These are phyloP conservation scores for Aspergillus phoenicis DNA, from an alignment of 2,329 filamentous ascomycete species.

Conservation along the genomic window DNA sequence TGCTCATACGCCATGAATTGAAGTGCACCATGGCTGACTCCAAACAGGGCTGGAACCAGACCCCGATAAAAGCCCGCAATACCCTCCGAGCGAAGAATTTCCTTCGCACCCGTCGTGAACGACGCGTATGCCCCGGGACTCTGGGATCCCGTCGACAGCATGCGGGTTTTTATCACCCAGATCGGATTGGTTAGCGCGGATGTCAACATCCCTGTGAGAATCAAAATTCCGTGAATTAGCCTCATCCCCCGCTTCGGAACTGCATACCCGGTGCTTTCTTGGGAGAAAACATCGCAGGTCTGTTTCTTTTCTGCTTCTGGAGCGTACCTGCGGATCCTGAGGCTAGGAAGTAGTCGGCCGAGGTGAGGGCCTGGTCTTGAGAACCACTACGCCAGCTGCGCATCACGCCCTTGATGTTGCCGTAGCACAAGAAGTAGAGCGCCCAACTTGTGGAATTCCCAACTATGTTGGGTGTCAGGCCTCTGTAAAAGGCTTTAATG, in stretches of 20 bases:
- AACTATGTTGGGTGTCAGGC: slow-evolving; percentile 83
- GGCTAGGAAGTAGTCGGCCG: slow-evolving; percentile 77
- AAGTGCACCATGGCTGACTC: slow-evolving; percentile 87
- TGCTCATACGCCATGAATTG: slow-evolving; percentile 95
- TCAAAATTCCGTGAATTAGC: not conserved
- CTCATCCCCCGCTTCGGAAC: not conserved
- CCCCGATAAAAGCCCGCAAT: slow-evolving; percentile 83
- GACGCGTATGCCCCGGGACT: slow-evolving; percentile 77
- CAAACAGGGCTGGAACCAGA: slow-evolving; percentile 77
- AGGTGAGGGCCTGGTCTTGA: slow-evolving; percentile 49
- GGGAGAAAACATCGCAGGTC: not conserved
- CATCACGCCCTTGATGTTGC: slow-evolving; percentile 60
- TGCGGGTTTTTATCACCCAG: slow-evolving; percentile 97
- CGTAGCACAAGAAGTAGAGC: slow-evolving; percentile 82
- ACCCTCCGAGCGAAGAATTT: slow-evolving; percentile 73
- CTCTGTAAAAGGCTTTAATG: slow-evolving; percentile 77
- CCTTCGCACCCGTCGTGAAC: slow-evolving; percentile 69
- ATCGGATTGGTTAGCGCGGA: slow-evolving; percentile 88
- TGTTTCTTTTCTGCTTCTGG: too few species aligned
- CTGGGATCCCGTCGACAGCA: slow-evolving; percentile 80
- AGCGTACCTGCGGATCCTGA: slow-evolving; percentile 62
- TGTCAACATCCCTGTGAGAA: slow-evolving; percentile 64
- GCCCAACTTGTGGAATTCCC: slow-evolving; percentile 91
- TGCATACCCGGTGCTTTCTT: not conserved
- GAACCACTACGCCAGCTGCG: slow-evolving; percentile 40